Evolutionary conservation across 768 basidiomycete species (phyloP).

Genomic region (Lentinula aciculospora): DNA sequence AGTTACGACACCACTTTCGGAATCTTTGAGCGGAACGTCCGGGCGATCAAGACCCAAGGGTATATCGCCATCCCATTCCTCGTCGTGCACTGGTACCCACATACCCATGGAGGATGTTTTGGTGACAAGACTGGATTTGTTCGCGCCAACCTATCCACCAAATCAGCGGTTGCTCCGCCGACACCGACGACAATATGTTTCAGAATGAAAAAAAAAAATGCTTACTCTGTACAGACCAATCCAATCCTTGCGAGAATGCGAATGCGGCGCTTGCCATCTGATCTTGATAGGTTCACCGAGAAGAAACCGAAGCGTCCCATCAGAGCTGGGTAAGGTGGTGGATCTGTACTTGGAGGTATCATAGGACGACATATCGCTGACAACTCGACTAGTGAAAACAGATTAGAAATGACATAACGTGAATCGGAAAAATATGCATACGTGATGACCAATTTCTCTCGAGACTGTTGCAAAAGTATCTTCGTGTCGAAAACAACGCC

Average conservation of each 20-base stretch:
- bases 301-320: slow-evolving; percentile 62
- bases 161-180: neutral
- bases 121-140: slow-evolving; percentile 78
- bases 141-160: slow-evolving; percentile 68
- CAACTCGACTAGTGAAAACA: slow-evolving; percentile 55
- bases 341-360: slow-evolving; percentile 79
- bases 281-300: slow-evolving; percentile 88
- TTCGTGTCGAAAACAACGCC: slow-evolving; percentile 94
- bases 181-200: neutral
- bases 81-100: slow-evolving; percentile 89
- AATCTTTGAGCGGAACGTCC: slow-evolving; percentile 24
- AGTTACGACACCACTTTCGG: slow-evolving; percentile 57
- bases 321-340: slow-evolving; percentile 46
- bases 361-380: slow-evolving; percentile 73
- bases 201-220: neutral
- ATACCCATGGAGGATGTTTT: slow-evolving; percentile 79
- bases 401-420: neutral
- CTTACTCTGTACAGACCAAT: slow-evolving; percentile 83
- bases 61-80: slow-evolving; percentile 91
- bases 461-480: slow-evolving; percentile 81
- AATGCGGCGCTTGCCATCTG: slow-evolving; percentile 80
- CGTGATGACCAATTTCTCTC: slow-evolving; percentile 91
- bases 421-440: slow-evolving; percentile 30
- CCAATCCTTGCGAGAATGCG: slow-evolving; percentile 93
- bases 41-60: slow-evolving; percentile 45